A percentile compares a stretch with the other conserved stretches of the same genome.
Conservation (phyloP, 371 early-diverging fungal species). For the Rhizopus delemar region DNA sequence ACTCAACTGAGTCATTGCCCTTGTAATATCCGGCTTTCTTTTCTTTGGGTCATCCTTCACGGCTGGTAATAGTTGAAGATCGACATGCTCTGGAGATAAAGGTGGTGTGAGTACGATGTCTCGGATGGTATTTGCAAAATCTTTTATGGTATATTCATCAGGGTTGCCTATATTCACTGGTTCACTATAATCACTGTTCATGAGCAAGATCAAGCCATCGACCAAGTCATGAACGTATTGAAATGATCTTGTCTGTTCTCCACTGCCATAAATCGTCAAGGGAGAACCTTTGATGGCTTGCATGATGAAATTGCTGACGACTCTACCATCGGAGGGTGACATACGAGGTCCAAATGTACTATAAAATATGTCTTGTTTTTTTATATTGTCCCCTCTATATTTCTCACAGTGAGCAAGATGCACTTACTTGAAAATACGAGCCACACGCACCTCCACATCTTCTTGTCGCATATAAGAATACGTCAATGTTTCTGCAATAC, state of each 20-base stretch:
- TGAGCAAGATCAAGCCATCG: constrained; percentile 79
- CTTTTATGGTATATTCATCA: constrained; percentile 82
- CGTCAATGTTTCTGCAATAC: constrained; percentile 85
- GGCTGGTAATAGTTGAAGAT: constrained; percentile 70
- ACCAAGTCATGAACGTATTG: constrained; percentile 89
- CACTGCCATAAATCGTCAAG: constrained; percentile 83
- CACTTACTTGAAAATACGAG: constrained; percentile 77
- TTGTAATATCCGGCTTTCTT: constrained; percentile 76
- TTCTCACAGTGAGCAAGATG: too few relatives aligned
- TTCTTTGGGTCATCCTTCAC: constrained; percentile 81
- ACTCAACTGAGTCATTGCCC: constrained; percentile 66
- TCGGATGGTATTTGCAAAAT: constrained; percentile 81
- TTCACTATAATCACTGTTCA: constrained; percentile 72
- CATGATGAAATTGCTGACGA: constrained; percentile 88
- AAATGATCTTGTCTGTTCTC: constrained; percentile 84
- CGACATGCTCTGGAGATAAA: constrained; percentile 39
- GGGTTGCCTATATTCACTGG: constrained; percentile 90
- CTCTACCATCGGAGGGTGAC: constrained; percentile 87
- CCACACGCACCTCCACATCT: constrained; percentile 82
- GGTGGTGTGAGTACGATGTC: constrained; percentile 60
- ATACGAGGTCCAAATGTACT: constrained; percentile 74
- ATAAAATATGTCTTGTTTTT: neutral
- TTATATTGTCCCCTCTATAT: neutral
- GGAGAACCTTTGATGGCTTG: constrained; percentile 79
- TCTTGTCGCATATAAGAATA: constrained; percentile 82